These are phyloP conservation scores for Termitomyces titanicus DNA, from an alignment of 768 basidiomycete species.

Conservation along the genomic window DNA sequence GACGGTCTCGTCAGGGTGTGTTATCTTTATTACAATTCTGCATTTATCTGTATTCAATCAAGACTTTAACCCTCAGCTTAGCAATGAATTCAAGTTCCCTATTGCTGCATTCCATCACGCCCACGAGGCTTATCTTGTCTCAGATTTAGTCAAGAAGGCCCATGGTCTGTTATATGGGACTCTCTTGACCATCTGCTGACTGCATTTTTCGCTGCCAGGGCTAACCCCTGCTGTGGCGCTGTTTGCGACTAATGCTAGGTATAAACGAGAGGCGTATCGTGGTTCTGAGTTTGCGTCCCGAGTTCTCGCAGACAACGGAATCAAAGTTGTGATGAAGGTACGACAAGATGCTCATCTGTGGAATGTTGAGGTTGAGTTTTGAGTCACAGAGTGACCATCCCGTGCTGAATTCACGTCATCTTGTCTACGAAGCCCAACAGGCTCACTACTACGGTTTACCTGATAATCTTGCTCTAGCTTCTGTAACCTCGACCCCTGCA, in stretches of 20 bases:
- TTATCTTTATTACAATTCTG: not conserved
- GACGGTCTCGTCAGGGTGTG: slow-evolving; percentile 68
- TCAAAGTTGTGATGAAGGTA: slow-evolving; percentile 77
- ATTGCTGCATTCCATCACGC: slow-evolving; percentile 79
- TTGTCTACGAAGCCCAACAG: slow-evolving; percentile 82
- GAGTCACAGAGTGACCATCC: slow-evolving; percentile 64
- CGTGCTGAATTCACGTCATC: slow-evolving; percentile 64
- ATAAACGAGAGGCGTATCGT: slow-evolving; percentile 80
- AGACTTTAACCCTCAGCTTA: slow-evolving; percentile 42
- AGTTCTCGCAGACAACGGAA: slow-evolving; percentile 62
- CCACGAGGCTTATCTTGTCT: slow-evolving; percentile 78
- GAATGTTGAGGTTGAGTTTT: not conserved
- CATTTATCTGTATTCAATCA: not conserved
- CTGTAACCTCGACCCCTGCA: slow-evolving; percentile 75
- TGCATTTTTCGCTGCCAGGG: slow-evolving; percentile 32
- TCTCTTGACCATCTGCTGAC: not conserved
- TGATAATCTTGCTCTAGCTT: slow-evolving; percentile 61
- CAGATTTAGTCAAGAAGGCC: slow-evolving; percentile 66
- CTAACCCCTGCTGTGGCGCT: slow-evolving; percentile 71
- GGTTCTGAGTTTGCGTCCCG: slow-evolving; percentile 78
- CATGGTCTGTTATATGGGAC: slow-evolving; percentile 42
- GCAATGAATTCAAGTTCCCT: slow-evolving; percentile 82
- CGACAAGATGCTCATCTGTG: not conserved
- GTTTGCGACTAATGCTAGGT: slow-evolving; percentile 57
- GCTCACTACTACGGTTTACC: slow-evolving; percentile 79